A percentile compares a stretch with the other conserved stretches of the same genome.
These are phyloP conservation scores for Dioszegia crocea DNA, from an alignment of 768 basidiomycete genomes.

Conservation along the genomic window DNA sequence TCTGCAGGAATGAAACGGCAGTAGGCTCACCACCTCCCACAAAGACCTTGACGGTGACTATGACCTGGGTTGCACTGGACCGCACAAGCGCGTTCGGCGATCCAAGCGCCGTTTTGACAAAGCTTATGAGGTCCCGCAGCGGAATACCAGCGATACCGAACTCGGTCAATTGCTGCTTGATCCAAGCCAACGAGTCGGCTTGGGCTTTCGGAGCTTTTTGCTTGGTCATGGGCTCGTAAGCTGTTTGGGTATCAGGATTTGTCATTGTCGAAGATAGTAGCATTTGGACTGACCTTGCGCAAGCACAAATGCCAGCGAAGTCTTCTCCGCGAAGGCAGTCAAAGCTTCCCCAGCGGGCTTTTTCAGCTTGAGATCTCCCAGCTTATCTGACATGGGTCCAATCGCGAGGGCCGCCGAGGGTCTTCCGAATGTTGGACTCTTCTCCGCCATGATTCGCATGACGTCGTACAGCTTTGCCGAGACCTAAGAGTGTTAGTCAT, in stretches of 20 bases:
- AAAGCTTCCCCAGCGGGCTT: conserved; percentile 90
- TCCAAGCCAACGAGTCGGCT: conserved; percentile 83
- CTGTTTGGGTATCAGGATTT: conserved; percentile 51
- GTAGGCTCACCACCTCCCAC: conserved; percentile 71
- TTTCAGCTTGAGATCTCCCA: conserved; percentile 94
- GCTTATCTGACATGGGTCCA: conserved; percentile 80
- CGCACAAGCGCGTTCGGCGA: conserved; percentile 93
- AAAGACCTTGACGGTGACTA: conserved; percentile 87
- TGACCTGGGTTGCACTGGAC: conserved; percentile 83
- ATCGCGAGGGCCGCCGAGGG: conserved; percentile 78
- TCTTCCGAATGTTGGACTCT: conserved; percentile 75
- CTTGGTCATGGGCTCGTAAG: conserved; percentile 86
- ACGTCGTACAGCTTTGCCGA: conserved; percentile 82
- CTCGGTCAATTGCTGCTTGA: conserved; percentile 76
- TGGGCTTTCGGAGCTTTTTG: conserved; percentile 97
- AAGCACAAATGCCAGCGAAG: conserved; percentile 88
- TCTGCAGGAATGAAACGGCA: not conserved
- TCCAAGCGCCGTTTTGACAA: conserved; percentile 76
- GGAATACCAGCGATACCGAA: conserved; percentile 87
- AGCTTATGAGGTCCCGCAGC: conserved; percentile 79
- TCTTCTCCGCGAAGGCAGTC: conserved; percentile 79
- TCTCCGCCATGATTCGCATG: conserved; percentile 66
- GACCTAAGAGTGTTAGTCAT: conserved; percentile 57
- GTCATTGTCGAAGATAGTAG: not conserved
- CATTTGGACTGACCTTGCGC: conserved; percentile 65